These are phyloP conservation scores for Pseudozyma sp. DNA, from an alignment of 1,284 basidiomycete species.

Conservation along the genomic window DNA sequence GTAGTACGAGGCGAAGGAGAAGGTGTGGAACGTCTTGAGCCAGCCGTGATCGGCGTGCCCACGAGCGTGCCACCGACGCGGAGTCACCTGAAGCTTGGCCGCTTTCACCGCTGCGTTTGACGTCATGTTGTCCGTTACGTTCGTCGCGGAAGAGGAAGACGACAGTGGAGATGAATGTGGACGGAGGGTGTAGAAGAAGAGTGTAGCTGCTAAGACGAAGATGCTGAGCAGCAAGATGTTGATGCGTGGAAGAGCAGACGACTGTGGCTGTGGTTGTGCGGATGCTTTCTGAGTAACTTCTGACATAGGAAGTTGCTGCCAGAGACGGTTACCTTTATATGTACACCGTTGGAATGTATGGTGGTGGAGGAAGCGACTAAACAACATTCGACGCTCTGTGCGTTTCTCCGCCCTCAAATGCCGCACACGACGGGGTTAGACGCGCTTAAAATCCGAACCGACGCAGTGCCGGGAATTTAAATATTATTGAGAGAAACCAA, in stretches of 20 bases:
- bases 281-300: background rate
- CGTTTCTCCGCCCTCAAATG: no score
- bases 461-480: background rate
- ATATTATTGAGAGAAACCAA: no score
- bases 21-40: constrained; percentile 74
- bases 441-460: constrained; percentile 9
- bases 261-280: background rate
- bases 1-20: constrained; percentile 82
- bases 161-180: background rate
- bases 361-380: no score
- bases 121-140: constrained; percentile 8
- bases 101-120: constrained; percentile 13
- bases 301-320: background rate
- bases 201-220: background rate
- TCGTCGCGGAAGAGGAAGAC: background rate
- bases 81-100: constrained; percentile 31
- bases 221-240: background rate
- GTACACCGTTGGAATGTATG: no score
- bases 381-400: no score
- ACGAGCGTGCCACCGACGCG: constrained; percentile 38
- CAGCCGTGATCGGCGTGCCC: constrained; percentile 79
- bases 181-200: background rate
- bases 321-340: no score
- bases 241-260: background rate
- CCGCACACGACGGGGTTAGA: constrained; percentile 1